Evolutionary conservation across 2,329 filamentous ascomycete species (phyloP).

Genomic region (Emergomyces orientalis): DNA sequence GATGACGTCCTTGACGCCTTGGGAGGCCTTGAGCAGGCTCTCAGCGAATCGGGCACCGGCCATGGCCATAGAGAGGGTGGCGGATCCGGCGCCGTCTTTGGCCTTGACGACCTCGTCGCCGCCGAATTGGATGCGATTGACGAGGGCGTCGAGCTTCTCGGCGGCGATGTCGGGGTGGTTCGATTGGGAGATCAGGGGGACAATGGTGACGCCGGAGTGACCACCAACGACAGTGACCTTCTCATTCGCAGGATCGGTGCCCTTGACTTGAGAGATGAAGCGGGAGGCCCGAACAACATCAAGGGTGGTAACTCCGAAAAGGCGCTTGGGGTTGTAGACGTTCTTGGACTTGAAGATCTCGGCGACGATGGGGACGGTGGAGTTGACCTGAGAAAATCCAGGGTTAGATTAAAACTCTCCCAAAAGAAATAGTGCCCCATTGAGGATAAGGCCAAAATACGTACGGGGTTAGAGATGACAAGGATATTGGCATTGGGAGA

Average conservation of each 20-base stretch:
- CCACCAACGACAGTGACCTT: slow-evolving; percentile 93
- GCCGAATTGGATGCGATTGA: slow-evolving; percentile 96
- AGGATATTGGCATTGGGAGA: slow-evolving; percentile 89
- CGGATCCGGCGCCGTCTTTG: slow-evolving; percentile 94
- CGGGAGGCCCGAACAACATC: slow-evolving; percentile 95
- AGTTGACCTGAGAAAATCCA: slow-evolving; percentile 62
- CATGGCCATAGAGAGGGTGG: slow-evolving; percentile 98
- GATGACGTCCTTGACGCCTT: slow-evolving; percentile 88
- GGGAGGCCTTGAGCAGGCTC: slow-evolving; percentile 80
- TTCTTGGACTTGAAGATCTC: slow-evolving; percentile 93
- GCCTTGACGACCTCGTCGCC: slow-evolving; percentile 99
- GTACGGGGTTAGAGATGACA: slow-evolving; percentile 92
- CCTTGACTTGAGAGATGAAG: slow-evolving; percentile 94
- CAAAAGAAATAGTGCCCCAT: slow-evolving; percentile 3
- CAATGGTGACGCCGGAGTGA: slow-evolving; percentile 96
- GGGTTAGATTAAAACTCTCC: background rate
- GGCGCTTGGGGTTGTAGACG: slow-evolving; percentile 98
- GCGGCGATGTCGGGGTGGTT: slow-evolving; percentile 74
- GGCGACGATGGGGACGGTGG: slow-evolving; percentile 91
- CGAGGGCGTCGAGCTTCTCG: slow-evolving; percentile 62
- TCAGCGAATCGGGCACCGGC: slow-evolving; percentile 80
- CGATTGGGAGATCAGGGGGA: slow-evolving; percentile 93
- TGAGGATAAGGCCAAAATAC: slow-evolving; percentile 18
- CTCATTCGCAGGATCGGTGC: slow-evolving; percentile 81
- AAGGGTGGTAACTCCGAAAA: slow-evolving; percentile 98